Base-by-base conservation (phyloP, 495 filamentous ascomycete species). In the Aspergillus egyptiacus region DNA sequence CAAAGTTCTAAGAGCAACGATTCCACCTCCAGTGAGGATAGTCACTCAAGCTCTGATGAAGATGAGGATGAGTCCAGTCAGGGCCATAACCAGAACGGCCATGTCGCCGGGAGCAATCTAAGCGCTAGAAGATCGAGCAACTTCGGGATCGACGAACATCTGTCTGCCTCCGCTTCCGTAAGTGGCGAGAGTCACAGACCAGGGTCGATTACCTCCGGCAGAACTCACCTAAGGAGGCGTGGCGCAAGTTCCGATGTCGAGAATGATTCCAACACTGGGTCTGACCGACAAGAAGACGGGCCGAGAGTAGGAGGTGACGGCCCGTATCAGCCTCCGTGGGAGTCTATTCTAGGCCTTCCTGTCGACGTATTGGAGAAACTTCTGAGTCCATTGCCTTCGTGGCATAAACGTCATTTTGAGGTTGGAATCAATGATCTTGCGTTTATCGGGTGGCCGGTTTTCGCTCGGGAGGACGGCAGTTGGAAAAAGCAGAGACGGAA, bases 361-460 rank as follows among this genome's bases (percentile, higher is more conserved):
- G 83, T 83, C 15, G 83, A 82, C 43, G 85, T 87, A 23, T 81
- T 96, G 57, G 87, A 89, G 59, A 91, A 85, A 53, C 66, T 98
- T 34, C 67, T 98, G 44, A 89, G 84, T 31, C 93, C 93, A 9
- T 78, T 80, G 43, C 70, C 78, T 39, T 79, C 81, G n/a, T 91
- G 83, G 68, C 87, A 95, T 60, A 91, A 93, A 70, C 80, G 80
- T 51, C 81, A 83, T 13, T 96, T 96, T 60, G 89, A 96, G 61
- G 72, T 96, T 40, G 84, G 83, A 3, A 72, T 97, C 5, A 89
- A 96, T 57, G 86, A 87, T 48, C 67, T 93, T 37, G 81, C 84
- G 35, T 95, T 93, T 60, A 75, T 96, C 6, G 87, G 91, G 2
- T 87, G 86, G 69, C 93, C 93, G 13, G 80, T 95, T 30, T 91